Evolutionary conservation across 2,329 filamentous ascomycete genomes (phyloP), one percentile per base, ranked within the genome.

Genomic region (Stachybotrys echinatus): DNA sequence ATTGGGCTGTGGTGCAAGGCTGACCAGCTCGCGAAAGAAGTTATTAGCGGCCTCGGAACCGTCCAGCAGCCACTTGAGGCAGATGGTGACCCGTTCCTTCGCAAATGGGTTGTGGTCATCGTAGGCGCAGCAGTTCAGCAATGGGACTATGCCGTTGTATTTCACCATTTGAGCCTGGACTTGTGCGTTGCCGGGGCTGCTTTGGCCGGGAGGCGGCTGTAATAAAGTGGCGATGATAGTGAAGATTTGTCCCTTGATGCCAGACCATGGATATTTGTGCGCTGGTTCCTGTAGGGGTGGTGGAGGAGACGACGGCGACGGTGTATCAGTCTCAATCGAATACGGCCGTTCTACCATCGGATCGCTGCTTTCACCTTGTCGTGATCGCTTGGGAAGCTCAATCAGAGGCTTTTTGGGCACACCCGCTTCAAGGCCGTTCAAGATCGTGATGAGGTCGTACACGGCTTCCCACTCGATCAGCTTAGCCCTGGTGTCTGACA

Each of bases 41-140:
- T 81, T 77, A 54, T 87, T 86, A 17, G 88, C 89, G 50, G 85
- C 85, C 27, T 85, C 80, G 52, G 85, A 89, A 12, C 86, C 87
- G 58, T 89, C 86, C 70, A 89, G 80, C 6, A 88, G 74, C 79
- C 84, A 95, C 64, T 92, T 92, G n/a, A 95, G 77, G 57, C 88
- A 92, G 64, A 95, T 85, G 46, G 92, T 89, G 3, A 90, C 89
- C 55, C 92, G 88, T 67, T 97, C 92, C 61, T 92, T 89, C 55
- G 95, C 92, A 64, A 92, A 96, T 1, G 91, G 90, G 62, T 96
- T 96, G 69, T 95, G 84, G 58, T 92, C 90, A 63, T 97, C 92
- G 64, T 94, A 94, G 27, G 85, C 81, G 60, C 91, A 96, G 68
- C 91, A 96, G 61, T 91, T 91, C 17, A 96, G 80, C 19, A 97